Evolutionary conservation across 208 protist species (phyloP), one percentile per base, ranked within the genome.

Genomic region (Strigomonas culicis): DNA sequence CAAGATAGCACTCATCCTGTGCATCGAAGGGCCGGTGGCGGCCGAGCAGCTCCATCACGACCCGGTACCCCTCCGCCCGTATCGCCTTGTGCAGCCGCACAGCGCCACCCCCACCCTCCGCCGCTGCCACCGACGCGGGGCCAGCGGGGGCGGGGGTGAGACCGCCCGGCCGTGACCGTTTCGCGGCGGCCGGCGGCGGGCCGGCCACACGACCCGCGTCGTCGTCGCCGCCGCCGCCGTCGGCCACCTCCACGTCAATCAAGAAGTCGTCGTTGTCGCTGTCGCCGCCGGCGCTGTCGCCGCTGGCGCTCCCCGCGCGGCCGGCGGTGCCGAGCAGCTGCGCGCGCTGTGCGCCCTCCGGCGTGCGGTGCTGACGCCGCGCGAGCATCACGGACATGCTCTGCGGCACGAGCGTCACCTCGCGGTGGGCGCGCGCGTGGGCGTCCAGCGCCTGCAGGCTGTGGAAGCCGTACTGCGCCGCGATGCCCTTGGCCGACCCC

Each of bases 1-100:
- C 70, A n/a, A 94, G 66, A 66, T 86, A 90, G 39, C 80, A 80
- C 64, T 89, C 82, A 13, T 73, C 70, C 28, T 68, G 72, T 21
- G 64, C 52, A 25, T 78, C 66, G 69, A 92, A 88, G 0, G 82
- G 82, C 47, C 78, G 74, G 2, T 76, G 75, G 15, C 88, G 79
- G 15, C 85, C 88, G 1, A 94, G 74, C 59, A 94, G 51, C 1
- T 64, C 68, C 55, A 94, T 70, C 43, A 81, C 69, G 24, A 82
- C 64, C 36, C 63, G 60, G 44, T 92, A 80, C 24, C 85, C 88
- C 44, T 82, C 78, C 22, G 70, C 78, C 58, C 86, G 68, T 11
- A 53, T 56, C 53, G 39, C 10, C 43, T 64, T 2, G 36, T 70
- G 17, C 56, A 61, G 25, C 51, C 19, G 27, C 57, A 41, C 2